Conservation (phyloP, 805 yeast genomes). For the Hanseniaspora valbyensis region DNA sequence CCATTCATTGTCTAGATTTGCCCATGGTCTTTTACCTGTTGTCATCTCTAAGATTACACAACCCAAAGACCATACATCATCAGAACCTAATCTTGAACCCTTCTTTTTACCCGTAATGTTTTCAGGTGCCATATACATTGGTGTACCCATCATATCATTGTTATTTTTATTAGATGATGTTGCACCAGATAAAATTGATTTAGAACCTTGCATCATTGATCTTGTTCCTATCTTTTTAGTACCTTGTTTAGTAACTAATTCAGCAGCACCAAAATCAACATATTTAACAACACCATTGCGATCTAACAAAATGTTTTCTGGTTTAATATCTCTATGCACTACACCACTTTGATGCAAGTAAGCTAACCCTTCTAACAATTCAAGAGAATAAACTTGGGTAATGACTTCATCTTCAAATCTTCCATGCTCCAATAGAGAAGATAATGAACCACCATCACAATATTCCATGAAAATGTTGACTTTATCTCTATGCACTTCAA, state of each 20-base stretch:
- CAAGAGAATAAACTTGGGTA: constrained; percentile 78
- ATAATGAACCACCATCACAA: constrained; percentile 91
- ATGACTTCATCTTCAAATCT: constrained; percentile 91
- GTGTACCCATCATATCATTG: constrained; percentile 64
- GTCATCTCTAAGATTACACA: constrained; percentile 95
- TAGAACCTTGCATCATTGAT: constrained; percentile 23
- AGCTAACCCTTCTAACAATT: constrained; percentile 89
- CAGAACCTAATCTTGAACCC: constrained; percentile 32
- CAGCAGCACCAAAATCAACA: constrained; percentile 97
- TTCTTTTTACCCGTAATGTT: constrained; percentile 65
- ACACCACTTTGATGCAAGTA: constrained; percentile 89
- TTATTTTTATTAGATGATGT: constrained; percentile 22
- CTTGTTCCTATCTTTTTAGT: constrained; percentile 31
- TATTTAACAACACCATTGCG: constrained; percentile 87
- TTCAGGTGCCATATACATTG: constrained; percentile 99
- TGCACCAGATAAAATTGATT: constrained; percentile 18
- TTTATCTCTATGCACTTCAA: constrained; percentile 90
- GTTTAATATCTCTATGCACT: constrained; percentile 94
- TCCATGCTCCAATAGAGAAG: constrained; percentile 77
- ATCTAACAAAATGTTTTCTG: constrained; percentile 82
- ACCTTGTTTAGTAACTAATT: constrained; percentile 56
- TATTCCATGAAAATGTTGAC: constrained; percentile 95
- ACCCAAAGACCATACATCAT: constrained; percentile 93
- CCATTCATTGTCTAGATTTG: constrained; percentile 91
- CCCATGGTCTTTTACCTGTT: constrained; percentile 94